Percentiles rank a stretch among this genome's conserved stretches.
phyloP scores from a whole-genome alignment of 106 monocot species.

The Vanilla planifolia region DNA sequence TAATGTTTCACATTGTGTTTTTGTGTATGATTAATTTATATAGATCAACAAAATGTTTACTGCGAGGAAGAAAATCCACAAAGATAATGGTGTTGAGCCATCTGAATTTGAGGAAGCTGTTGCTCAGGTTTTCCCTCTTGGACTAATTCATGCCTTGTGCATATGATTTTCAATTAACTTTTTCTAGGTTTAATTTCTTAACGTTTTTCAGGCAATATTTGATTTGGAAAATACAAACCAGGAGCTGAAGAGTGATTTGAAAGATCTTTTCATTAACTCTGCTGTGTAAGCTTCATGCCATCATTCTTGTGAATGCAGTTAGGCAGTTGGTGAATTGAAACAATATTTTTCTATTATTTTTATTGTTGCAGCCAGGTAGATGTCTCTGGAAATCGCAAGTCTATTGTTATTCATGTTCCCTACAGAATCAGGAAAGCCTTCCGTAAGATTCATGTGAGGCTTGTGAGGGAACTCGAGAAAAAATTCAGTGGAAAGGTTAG shows the following conservation, averaged over 20 bases:
- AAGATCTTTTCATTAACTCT: conserved; percentile 82
- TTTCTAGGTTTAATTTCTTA: neutral
- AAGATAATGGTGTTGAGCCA: conserved; percentile 20
- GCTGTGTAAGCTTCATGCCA: conserved; percentile 59
- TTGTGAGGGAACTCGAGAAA: conserved; percentile 92
- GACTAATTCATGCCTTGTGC: neutral
- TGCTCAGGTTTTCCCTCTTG: conserved; percentile 8
- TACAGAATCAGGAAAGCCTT: conserved; percentile 76
- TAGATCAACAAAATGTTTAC: conserved; percentile 13
- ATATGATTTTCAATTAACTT: neutral
- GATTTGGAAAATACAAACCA: conserved; percentile 82
- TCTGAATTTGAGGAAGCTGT: conserved; percentile 20
- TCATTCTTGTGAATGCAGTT: too few species aligned
- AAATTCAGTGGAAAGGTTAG: conserved; percentile 94
- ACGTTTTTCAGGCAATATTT: conserved; percentile 49
- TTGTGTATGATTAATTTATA: neutral
- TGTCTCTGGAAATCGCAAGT: conserved; percentile 62
- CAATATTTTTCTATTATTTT: neutral
- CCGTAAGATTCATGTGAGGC: conserved; percentile 82
- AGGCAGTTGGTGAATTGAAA: too few species aligned
- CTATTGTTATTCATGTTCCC: conserved; percentile 79
- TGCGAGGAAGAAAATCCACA: conserved; percentile 22
- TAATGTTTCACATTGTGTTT: neutral
- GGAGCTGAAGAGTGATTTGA: conserved; percentile 89
- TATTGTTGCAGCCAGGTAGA: conserved; percentile 52